Percentiles rank a stretch among this genome's conserved stretches.
Evolutionary conservation across 345 rosid genomes (phyloP).

Genomic region (Raphanus sativus): DNA sequence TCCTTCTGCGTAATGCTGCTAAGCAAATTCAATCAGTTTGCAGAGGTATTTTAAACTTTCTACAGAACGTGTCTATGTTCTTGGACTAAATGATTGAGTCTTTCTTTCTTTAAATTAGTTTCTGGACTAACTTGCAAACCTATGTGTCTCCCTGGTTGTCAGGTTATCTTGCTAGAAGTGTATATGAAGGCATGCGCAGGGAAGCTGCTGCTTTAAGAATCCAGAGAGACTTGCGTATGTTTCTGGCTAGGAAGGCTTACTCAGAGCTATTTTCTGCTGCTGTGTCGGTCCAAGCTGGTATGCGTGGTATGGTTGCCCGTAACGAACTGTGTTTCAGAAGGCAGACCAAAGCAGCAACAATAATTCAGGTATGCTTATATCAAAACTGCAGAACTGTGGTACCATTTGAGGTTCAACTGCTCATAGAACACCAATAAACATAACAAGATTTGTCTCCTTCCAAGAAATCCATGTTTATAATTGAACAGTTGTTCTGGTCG

Average conservation of each 20-base stretch:
- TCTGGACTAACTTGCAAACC: conserved; percentile 1
- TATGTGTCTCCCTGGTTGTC: conserved; percentile 21
- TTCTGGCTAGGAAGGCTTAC: conserved; percentile 78
- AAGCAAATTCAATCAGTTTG: conserved; percentile 74
- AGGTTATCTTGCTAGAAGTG: conserved; percentile 81
- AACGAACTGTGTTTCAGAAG: conserved; percentile 72
- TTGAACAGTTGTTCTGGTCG: conserved; percentile 17
- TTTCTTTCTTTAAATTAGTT: not conserved
- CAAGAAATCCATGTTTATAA: not conserved
- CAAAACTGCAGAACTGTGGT: not conserved
- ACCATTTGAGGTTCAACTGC: conserved; percentile 4
- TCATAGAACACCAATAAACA: conserved; percentile 17
- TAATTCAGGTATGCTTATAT: conserved; percentile 62
- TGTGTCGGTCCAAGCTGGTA: conserved; percentile 76
- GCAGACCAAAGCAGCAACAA: conserved; percentile 70
- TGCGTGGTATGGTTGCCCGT: conserved; percentile 95
- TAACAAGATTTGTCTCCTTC: not conserved
- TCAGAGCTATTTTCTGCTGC: conserved; percentile 60
- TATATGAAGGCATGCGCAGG: conserved; percentile 70
- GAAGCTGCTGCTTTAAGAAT: conserved; percentile 80
- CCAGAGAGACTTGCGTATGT: conserved; percentile 78
- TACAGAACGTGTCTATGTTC: not conserved
- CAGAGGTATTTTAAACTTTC: conserved; percentile 59
- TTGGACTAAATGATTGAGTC: not conserved
- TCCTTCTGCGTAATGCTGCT: conserved; percentile 63